Conservation (phyloP, 257 asterid genomes). For the Nemophila menziesii region DNA sequence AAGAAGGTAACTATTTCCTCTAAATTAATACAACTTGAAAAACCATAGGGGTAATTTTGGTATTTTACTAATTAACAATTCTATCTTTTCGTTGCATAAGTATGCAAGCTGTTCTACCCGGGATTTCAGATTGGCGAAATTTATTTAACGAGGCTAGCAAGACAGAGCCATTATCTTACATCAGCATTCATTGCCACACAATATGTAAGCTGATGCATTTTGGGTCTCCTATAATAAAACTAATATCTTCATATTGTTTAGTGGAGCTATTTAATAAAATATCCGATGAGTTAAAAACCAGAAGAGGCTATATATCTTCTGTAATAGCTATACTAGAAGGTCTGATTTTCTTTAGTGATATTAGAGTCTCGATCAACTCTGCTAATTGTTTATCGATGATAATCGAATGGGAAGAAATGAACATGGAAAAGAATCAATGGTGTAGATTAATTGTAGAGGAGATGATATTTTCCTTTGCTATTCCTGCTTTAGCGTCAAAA, state of each 20-base stretch:
- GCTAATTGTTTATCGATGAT: slow-evolving; percentile 59
- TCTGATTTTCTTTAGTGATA: slow-evolving; percentile 44
- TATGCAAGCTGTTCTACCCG: slow-evolving; percentile 45
- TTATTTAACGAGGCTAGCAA: slow-evolving; percentile 28
- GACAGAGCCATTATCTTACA: slow-evolving; percentile 30
- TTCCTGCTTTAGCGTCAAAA: slow-evolving; percentile 49
- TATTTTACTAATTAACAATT: slow-evolving; percentile 2
- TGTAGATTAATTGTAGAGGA: slow-evolving; percentile 76
- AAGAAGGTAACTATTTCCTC: slow-evolving; percentile 42
- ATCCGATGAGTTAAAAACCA: slow-evolving; percentile 29
- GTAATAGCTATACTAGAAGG: slow-evolving; percentile 59
- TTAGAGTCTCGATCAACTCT: slow-evolving; percentile 50
- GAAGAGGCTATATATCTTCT: slow-evolving; percentile 42
- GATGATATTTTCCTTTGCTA: slow-evolving; percentile 55
- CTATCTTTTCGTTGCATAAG: slow-evolving; percentile 34
- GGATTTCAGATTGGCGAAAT: slow-evolving; percentile 32
- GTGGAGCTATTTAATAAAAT: slow-evolving; percentile 49
- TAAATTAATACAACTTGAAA: background rate
- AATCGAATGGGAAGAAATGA: slow-evolving; percentile 39
- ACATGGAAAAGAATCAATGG: slow-evolving; percentile 52
- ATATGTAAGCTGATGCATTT: slow-evolving; percentile 79
- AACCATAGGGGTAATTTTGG: too few relatives aligned
- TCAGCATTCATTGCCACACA: slow-evolving; percentile 56
- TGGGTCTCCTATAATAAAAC: slow-evolving; percentile 58
- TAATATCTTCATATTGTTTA: slow-evolving; percentile 60